phyloP scores from a whole-genome alignment of 2,329 filamentous ascomycete genomes.

The Pleomassaria siparia region DNA sequence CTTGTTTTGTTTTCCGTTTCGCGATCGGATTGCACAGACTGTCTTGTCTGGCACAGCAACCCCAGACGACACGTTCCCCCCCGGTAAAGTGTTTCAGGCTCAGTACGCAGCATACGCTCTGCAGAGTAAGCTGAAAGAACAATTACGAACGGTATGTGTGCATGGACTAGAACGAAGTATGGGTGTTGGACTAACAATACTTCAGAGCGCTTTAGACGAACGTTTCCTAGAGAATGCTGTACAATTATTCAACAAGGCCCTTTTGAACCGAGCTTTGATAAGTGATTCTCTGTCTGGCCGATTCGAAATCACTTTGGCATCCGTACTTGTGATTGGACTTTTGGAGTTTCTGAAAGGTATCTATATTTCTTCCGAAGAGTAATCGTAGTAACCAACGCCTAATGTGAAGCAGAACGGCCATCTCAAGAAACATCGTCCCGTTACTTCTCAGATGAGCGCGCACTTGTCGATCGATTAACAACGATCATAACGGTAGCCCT shows the following conservation, averaged over 20 bases:
- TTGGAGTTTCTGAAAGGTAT: slow-evolving; percentile 40
- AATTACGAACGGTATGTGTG: slow-evolving; percentile 30
- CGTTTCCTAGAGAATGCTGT: slow-evolving; percentile 34
- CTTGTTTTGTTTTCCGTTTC: slow-evolving; percentile 34
- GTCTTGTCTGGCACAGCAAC: slow-evolving; percentile 25
- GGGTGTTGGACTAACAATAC: slow-evolving; percentile 12
- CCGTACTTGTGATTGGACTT: slow-evolving; percentile 30
- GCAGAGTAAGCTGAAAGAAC: slow-evolving; percentile 31
- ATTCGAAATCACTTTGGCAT: slow-evolving; percentile 28
- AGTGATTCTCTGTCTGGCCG: slow-evolving; percentile 19
- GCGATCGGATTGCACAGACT: slow-evolving; percentile 29
- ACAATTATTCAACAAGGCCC: slow-evolving; percentile 29
- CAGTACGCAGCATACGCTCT: slow-evolving; percentile 37
- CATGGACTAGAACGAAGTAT: neutral
- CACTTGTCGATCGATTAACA: slow-evolving; percentile 35
- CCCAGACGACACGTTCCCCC: slow-evolving; percentile 34
- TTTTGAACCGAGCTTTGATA: slow-evolving; percentile 31
- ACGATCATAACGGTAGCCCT: slow-evolving; percentile 26
- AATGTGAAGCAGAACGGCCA: slow-evolving; percentile 37
- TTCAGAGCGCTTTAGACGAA: slow-evolving; percentile 34
- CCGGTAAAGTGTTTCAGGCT: slow-evolving; percentile 38
- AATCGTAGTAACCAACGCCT: slow-evolving; percentile 16
- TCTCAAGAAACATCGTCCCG: slow-evolving; percentile 28
- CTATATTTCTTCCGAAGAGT: slow-evolving; percentile 3
- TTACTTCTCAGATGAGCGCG: slow-evolving; percentile 35